These are phyloP conservation scores for Diaporthe helianthi DNA, from an alignment of 2,329 filamentous ascomycete species.

Conservation along the genomic window DNA sequence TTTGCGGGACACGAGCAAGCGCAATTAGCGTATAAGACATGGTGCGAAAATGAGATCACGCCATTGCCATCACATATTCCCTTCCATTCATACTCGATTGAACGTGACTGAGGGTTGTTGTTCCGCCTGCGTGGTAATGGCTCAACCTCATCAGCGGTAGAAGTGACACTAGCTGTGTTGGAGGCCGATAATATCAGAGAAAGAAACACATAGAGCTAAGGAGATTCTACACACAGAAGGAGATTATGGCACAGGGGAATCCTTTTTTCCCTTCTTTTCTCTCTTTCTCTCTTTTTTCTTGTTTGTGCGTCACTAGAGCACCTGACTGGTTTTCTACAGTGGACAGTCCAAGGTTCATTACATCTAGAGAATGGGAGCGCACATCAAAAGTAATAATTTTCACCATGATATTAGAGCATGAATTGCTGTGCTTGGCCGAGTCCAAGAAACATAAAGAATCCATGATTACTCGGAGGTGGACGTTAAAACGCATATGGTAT, in stretches of 20 bases:
- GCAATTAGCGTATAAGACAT: neutral
- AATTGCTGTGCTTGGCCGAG: neutral
- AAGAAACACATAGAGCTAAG: neutral
- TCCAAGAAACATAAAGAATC: neutral
- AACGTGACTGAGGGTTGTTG: neutral
- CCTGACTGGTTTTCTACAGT: neutral
- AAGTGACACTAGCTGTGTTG: neutral
- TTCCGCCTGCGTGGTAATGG: neutral
- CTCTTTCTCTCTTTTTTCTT: no score
- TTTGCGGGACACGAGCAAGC: neutral
- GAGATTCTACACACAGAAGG: neutral
- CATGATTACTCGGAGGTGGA: neutral
- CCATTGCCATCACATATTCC: neutral
- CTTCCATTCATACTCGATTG: slow-evolving; percentile 1
- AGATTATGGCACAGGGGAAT: neutral
- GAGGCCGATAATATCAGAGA: neutral
- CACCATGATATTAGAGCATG: neutral
- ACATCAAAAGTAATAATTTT: neutral
- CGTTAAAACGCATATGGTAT: neutral
- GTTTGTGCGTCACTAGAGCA: slow-evolving; percentile 23
- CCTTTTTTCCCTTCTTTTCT: no score
- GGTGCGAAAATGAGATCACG: neutral
- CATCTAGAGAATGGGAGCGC: neutral
- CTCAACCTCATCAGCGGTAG: neutral
- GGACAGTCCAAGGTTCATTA: neutral